A percentile compares a stretch with the other conserved stretches of the same genome.
Conservation (phyloP, 768 basidiomycete genomes). For the Dentipellis fragilis region DNA sequence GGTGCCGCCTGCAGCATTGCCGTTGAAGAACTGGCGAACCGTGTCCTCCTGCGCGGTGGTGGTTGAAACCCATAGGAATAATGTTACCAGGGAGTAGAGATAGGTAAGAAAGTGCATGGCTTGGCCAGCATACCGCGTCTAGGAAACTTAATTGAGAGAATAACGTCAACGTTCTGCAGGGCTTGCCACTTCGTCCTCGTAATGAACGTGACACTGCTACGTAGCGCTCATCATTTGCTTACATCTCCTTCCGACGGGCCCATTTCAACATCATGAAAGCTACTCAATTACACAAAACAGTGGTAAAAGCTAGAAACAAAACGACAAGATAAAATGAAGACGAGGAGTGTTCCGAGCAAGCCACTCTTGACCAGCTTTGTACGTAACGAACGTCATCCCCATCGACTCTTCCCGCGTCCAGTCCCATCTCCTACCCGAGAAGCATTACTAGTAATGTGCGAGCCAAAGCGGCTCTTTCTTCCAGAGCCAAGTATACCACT, state of each 20-base stretch:
- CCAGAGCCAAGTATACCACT: neutral
- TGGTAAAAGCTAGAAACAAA: neutral
- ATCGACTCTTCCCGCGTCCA: neutral
- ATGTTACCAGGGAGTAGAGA: neutral
- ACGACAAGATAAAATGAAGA: neutral
- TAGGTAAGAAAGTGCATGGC: neutral
- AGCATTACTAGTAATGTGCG: neutral
- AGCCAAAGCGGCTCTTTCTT: slow-evolving; percentile 6
- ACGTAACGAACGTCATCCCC: neutral
- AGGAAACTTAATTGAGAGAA: too few species aligned
- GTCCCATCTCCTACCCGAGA: neutral
- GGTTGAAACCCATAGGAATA: neutral
- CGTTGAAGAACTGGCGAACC: slow-evolving; percentile 3
- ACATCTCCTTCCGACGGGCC: neutral
- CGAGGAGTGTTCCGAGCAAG: neutral
- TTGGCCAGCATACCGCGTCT: neutral
- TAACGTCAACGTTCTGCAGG: too few species aligned
- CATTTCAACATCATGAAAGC: neutral
- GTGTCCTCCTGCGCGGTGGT: neutral
- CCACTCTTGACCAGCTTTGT: neutral
- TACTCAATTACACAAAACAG: neutral
- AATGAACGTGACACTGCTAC: neutral
- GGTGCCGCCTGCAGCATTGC: slow-evolving; percentile 1
- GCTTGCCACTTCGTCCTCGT: neutral
- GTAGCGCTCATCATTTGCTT: too few species aligned